Percentiles rank a stretch among this genome's conserved stretches.
phyloP scores from a whole-genome alignment of 23 red algal genomes.

The Gracilaria gracilis region DNA sequence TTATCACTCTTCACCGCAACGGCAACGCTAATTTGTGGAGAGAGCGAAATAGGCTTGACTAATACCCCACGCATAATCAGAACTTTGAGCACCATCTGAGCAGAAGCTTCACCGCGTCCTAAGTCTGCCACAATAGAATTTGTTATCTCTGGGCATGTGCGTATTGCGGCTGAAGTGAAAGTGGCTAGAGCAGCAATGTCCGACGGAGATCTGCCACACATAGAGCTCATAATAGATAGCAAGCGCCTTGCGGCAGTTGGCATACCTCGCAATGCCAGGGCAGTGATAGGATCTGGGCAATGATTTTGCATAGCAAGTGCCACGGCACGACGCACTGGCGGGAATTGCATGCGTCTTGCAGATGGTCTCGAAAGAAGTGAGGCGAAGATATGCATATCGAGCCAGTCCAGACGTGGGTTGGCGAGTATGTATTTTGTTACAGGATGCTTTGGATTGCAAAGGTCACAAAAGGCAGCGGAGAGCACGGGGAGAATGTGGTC shows the following conservation, averaged over 20 bases:
- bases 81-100: constrained; percentile 29
- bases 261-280: background rate
- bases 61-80: background rate
- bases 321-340: constrained; percentile 11
- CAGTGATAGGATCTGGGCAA: background rate
- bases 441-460: constrained; percentile 29
- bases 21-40: constrained; percentile 35
- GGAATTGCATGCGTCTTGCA: constrained; percentile 29
- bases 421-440: constrained; percentile 41
- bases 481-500: constrained; percentile 29
- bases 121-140: constrained; percentile 25
- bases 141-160: background rate
- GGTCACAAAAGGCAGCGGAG: constrained; percentile 18
- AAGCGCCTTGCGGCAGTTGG: constrained; percentile 20
- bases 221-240: constrained; percentile 20
- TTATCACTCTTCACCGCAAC: constrained; percentile 10
- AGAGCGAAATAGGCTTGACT: constrained; percentile 19
- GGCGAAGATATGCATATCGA: constrained; percentile 34
- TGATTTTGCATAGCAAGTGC: constrained; percentile 3
- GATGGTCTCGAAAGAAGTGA: constrained; percentile 34
- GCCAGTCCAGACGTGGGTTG: constrained; percentile 18
- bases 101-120: background rate
- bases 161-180: background rate
- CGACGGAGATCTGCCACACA: background rate
- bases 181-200: constrained; percentile 7